phyloP scores from a whole-genome alignment of 2,329 filamentous ascomycete species.

The Rhinocladiella mackenziei region DNA sequence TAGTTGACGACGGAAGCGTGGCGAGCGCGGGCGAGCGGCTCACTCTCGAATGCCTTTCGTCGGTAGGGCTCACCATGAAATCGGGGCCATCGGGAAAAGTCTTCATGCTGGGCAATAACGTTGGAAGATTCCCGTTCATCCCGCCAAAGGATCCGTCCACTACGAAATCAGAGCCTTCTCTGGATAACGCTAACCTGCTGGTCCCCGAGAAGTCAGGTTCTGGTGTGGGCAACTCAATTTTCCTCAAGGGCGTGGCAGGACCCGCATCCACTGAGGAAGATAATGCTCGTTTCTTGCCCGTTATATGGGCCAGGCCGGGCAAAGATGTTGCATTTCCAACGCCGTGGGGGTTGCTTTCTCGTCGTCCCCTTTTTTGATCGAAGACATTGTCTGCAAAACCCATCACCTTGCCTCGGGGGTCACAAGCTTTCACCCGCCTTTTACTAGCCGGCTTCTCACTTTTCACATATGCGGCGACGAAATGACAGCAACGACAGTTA shows the following conservation, averaged over 20 bases:
- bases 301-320: slow-evolving; percentile 16
- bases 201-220: slow-evolving; percentile 26
- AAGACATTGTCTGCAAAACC: slow-evolving; percentile 40
- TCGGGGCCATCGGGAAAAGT: slow-evolving; percentile 22
- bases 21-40: slow-evolving; percentile 21
- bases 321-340: slow-evolving; percentile 4
- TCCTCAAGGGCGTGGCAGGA: slow-evolving; percentile 24
- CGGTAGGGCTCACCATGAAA: slow-evolving; percentile 17
- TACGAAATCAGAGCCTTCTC: slow-evolving; percentile 25
- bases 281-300: slow-evolving; percentile 26
- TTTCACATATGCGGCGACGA: slow-evolving; percentile 34
- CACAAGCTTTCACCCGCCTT: slow-evolving; percentile 34
- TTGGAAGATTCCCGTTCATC: slow-evolving; percentile 15
- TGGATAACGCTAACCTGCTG: slow-evolving; percentile 14
- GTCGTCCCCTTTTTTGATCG: slow-evolving; percentile 34
- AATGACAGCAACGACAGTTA: slow-evolving; percentile 39
- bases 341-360: slow-evolving; percentile 16
- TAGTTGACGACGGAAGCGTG: slow-evolving; percentile 17
- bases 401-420: slow-evolving; percentile 34
- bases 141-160: slow-evolving; percentile 16
- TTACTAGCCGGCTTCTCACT: slow-evolving; percentile 35
- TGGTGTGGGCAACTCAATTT: slow-evolving; percentile 27
- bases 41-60: slow-evolving; percentile 20
- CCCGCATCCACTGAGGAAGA: slow-evolving; percentile 22
- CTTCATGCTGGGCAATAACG: slow-evolving; percentile 25